phyloP scores from a whole-genome alignment of 768 basidiomycete genomes.

The Suillus americanus region DNA sequence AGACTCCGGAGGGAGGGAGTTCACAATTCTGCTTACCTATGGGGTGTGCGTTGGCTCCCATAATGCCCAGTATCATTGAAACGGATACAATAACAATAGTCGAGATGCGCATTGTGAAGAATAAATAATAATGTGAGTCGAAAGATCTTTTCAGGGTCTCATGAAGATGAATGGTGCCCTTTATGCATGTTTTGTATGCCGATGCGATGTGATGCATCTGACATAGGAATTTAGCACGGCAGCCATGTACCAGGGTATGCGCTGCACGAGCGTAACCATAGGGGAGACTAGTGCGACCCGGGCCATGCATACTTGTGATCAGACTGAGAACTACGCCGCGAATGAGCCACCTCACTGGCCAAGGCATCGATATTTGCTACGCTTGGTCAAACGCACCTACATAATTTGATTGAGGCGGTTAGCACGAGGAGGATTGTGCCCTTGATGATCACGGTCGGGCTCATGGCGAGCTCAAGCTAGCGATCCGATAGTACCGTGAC shows the following conservation, averaged over 20 bases:
- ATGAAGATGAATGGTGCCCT: neutral
- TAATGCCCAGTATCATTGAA: neutral
- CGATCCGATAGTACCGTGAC: neutral
- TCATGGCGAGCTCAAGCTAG: neutral
- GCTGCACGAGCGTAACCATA: neutral
- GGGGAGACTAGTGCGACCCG: neutral
- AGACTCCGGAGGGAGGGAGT: neutral
- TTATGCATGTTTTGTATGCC: neutral
- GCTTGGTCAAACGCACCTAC: neutral
- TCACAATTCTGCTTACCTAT: neutral
- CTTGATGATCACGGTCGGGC: neutral
- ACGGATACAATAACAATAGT: neutral
- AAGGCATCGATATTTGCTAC: neutral
- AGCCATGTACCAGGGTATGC: neutral
- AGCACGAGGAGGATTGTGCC: neutral
- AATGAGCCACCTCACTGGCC: neutral
- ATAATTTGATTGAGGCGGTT: neutral
- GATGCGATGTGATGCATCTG: neutral
- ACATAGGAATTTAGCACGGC: neutral
- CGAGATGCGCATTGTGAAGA: neutral
- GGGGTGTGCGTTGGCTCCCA: neutral
- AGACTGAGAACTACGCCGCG: neutral
- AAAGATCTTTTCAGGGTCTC: neutral
- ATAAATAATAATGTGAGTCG: neutral
- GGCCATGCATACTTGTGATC: neutral